Conservation (phyloP, 1,284 basidiomycete genomes). For the Taiwanofungus camphoratus region DNA sequence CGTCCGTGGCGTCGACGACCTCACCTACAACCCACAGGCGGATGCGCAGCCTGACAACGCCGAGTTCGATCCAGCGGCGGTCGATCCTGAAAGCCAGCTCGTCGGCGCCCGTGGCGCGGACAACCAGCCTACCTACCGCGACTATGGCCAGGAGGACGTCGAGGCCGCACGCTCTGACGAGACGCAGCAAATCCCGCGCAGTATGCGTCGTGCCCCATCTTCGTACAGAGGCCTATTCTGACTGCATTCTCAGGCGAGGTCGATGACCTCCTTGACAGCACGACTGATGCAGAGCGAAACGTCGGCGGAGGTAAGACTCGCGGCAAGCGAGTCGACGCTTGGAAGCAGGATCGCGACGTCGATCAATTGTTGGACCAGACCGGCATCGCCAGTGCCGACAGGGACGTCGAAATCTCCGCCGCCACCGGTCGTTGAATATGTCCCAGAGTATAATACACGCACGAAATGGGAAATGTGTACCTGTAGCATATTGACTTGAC, state of each 20-base stretch:
- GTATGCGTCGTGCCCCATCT: constrained; percentile 10
- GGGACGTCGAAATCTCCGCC: constrained; percentile 19
- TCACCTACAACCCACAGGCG: constrained; percentile 23
- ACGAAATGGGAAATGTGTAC: background rate
- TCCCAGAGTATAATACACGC: background rate
- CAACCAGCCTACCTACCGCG: constrained; percentile 19
- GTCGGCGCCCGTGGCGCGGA: constrained; percentile 22
- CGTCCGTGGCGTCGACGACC: constrained; percentile 17
- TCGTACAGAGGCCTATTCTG: background rate
- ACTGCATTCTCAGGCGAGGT: constrained; percentile 18
- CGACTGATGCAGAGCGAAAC: constrained; percentile 18
- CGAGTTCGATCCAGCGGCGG: constrained; percentile 16
- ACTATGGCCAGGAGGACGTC: constrained; percentile 18
- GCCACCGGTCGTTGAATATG: constrained; percentile 14
- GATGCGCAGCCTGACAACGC: constrained; percentile 22
- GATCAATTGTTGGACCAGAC: constrained; percentile 18
- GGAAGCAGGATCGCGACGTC: constrained; percentile 24
- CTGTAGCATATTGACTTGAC: too few relatives aligned
- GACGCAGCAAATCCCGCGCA: constrained; percentile 18
- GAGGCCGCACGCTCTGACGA: constrained; percentile 19
- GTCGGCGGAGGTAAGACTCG: constrained; percentile 18
- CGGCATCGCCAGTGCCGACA: constrained; percentile 14
- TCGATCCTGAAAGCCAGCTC: constrained; percentile 14
- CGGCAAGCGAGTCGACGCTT: constrained; percentile 23
- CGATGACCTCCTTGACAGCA: constrained; percentile 19